Conservation (phyloP, 208 protist genomes). For the Trypanosoma conorhini region DNA sequence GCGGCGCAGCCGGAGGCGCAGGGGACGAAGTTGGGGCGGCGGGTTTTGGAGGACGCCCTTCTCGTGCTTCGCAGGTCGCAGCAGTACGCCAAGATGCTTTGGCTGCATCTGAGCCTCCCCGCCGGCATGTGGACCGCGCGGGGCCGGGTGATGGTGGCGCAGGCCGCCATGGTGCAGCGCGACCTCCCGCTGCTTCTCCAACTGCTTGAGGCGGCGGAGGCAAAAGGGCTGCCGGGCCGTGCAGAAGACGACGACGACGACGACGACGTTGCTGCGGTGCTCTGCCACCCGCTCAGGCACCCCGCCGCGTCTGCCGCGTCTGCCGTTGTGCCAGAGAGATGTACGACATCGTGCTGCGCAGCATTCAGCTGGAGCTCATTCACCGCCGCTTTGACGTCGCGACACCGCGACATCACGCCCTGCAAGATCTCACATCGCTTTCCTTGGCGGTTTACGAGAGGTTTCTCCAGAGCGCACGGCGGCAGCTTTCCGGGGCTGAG, state of each 20-base stretch:
- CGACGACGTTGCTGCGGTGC: conserved; percentile 4
- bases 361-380: conserved; percentile 44
- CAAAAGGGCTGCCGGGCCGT: too few relatives aligned
- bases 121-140: conserved; percentile 40
- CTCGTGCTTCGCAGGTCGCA: conserved; percentile 50
- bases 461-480: conserved; percentile 23
- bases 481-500: conserved; percentile 3
- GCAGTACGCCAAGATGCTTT: conserved; percentile 44
- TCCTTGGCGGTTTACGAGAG: conserved; percentile 31
- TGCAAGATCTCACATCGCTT: conserved; percentile 18
- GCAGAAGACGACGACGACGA: background rate
- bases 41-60: conserved; percentile 46
- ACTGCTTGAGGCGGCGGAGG: conserved; percentile 17
- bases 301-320: background rate
- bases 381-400: background rate
- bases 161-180: conserved; percentile 51
- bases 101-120: conserved; percentile 28
- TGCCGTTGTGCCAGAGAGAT: conserved; percentile 31
- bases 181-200: conserved; percentile 45
- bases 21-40: conserved; percentile 12
- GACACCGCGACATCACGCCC: background rate
- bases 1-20: background rate
- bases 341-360: conserved; percentile 52
- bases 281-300: background rate
- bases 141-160: conserved; percentile 49